Evolutionary conservation across 129 eudicot genomes (phyloP).

Genomic region (Ambrosia artemisiifolia): DNA sequence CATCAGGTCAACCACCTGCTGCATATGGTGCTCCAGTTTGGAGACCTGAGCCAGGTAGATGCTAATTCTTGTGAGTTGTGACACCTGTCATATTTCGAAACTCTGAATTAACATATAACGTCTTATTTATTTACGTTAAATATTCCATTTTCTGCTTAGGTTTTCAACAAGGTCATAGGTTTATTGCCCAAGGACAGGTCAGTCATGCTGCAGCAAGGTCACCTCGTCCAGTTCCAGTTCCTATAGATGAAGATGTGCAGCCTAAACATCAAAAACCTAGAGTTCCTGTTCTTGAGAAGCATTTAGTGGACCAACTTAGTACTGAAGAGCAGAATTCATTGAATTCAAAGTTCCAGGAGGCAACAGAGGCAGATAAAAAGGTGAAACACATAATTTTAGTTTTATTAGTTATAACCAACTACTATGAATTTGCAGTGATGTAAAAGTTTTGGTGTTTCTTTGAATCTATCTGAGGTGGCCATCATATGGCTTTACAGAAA

Average conservation of each 20-base stretch:
- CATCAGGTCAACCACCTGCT: constrained; percentile 30
- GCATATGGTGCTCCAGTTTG: constrained; percentile 33
- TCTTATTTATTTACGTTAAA: constrained; percentile 3
- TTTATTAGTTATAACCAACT: background rate
- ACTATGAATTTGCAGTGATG: constrained; percentile 6
- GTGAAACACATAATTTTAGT: constrained; percentile 3
- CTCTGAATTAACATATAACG: background rate
- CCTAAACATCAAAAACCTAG: constrained; percentile 56
- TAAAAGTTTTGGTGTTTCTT: background rate
- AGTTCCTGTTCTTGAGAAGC: constrained; percentile 85
- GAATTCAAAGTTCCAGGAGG: constrained; percentile 76
- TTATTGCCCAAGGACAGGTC: constrained; percentile 31
- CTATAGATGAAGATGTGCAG: constrained; percentile 52
- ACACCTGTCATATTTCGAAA: background rate
- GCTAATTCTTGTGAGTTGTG: constrained; percentile 6
- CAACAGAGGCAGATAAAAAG: constrained; percentile 82
- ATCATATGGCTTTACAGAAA: background rate
- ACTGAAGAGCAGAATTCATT: constrained; percentile 77
- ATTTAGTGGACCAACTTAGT: constrained; percentile 82
- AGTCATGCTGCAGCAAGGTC: constrained; percentile 56
- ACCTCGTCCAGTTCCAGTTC: constrained; percentile 66
- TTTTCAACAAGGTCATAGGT: constrained; percentile 15
- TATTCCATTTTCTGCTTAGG: constrained; percentile 25
- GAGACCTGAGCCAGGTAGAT: constrained; percentile 48
- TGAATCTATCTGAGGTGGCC: constrained; percentile 10